Evolutionary conservation across 1,284 basidiomycete species (phyloP), one percentile per base, ranked within the genome.

Genomic region (Omphalotus olearius): DNA sequence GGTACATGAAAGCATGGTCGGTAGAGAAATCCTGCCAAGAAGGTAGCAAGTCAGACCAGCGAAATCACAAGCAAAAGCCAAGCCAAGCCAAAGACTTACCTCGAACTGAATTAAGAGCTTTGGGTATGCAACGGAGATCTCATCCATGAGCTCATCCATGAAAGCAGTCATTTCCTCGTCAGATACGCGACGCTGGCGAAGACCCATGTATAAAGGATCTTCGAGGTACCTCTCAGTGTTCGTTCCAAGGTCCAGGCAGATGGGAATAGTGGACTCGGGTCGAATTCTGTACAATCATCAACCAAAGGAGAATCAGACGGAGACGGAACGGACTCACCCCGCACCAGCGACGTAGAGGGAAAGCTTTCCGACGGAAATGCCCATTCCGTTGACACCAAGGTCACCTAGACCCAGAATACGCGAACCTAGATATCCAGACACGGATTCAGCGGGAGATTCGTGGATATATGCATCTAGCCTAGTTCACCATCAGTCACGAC

Each of bases 401-500:
- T 98, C 95, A 33, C 95, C 95, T 26, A 98, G 73, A 56, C 95
- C 94, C 23, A 98, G 80, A 60, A 98, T 96, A 51, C 94, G 85
- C 14, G 90, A 93, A 36, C 86, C 83, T 87, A 55, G 16, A 49
- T 14, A 18, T 6, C 36, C 44, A 50, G 46, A 42, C 23, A 11
- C 25, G 18, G 6, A 35, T 37, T 36, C 23, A 42, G 35, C 35
- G n/a, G 44, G 13, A 18, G n/a, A 28, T 26, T 26, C 26, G 11
- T 16, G 23, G 16, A 25, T 9, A 43, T 16, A 44, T 9, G 26
- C 30, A 16, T 37, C 2, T 23, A 23, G 16, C 9, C 23, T 30
- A 72, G 50, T 60, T 33, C 30, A 72, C 93, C 94, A 69, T 97
- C 94, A 1, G 90, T 93, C 14, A 93, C 90, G 41, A 94, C 91